These are phyloP conservation scores for Candida yuanshanica DNA, from an alignment of 805 yeast genomes.

Conservation along the genomic window DNA sequence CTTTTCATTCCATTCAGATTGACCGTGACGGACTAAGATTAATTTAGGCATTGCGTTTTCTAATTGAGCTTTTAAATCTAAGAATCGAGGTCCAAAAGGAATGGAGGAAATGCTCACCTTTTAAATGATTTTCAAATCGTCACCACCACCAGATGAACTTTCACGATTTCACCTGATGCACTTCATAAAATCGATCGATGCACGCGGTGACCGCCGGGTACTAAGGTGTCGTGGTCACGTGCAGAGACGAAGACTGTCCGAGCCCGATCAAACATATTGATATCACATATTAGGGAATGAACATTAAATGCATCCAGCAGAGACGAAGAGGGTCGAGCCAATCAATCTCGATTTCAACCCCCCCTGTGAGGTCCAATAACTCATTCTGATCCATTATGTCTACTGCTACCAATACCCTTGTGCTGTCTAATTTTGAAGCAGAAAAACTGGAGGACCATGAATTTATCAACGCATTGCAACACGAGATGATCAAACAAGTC, in stretches of 20 bases:
- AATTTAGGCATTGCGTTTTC: constrained; percentile 48
- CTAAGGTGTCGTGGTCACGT: neutral
- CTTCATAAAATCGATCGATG: neutral
- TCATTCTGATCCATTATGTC: too few species aligned
- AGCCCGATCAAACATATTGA: too few species aligned
- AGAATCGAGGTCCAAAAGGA: neutral
- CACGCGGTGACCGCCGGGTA: neutral
- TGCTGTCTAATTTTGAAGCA: constrained; percentile 17
- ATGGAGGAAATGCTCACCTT: neutral
- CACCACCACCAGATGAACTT: constrained; percentile 1
- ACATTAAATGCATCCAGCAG: too few species aligned
- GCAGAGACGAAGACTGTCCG: neutral
- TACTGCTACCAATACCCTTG: constrained; percentile 22
- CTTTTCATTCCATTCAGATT: constrained; percentile 98
- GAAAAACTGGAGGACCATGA: constrained; percentile 14
- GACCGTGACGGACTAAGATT: constrained; percentile 97
- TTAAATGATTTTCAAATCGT: neutral
- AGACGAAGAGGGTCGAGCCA: too few species aligned
- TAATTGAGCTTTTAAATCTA: neutral
- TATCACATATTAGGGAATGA: too few species aligned
- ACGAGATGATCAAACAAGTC: constrained; percentile 19
- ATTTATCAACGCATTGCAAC: constrained; percentile 18
- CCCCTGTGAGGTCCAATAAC: too few species aligned
- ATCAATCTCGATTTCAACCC: too few species aligned
- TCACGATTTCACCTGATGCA: neutral